Evolutionary conservation across 768 basidiomycete genomes (phyloP).

Genomic region (Mycena sanguinolenta): DNA sequence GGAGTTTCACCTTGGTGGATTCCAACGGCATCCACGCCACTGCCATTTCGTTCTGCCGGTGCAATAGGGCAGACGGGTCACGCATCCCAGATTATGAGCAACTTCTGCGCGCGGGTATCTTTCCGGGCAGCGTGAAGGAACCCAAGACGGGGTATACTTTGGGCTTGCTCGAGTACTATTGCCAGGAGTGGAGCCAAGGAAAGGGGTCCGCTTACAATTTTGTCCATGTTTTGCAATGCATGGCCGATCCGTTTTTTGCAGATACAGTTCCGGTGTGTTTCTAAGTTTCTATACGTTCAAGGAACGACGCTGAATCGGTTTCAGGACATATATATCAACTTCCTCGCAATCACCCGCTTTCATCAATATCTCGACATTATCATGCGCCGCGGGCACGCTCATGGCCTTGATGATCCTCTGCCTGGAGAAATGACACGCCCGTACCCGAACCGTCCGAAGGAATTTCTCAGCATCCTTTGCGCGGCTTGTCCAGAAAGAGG

Average conservation of each 20-base stretch:
- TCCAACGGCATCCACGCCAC: conserved; percentile 2
- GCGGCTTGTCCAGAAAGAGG: conserved; percentile 20
- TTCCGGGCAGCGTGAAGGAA: background rate
- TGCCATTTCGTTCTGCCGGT: background rate
- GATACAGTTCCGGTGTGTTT: conserved; percentile 19
- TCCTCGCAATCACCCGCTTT: conserved; percentile 23
- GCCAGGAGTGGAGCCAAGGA: no score
- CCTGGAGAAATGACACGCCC: background rate
- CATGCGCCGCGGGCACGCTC: conserved; percentile 16
- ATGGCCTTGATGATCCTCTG: background rate
- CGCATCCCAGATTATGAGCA: background rate
- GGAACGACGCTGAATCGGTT: background rate
- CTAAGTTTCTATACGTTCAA: background rate
- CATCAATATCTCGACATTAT: conserved; percentile 18
- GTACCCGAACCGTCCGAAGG: background rate
- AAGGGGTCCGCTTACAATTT: no score
- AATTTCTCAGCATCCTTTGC: background rate
- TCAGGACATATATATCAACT: conserved; percentile 26
- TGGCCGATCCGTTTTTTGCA: no score
- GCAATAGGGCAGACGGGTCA: background rate
- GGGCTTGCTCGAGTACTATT: no score
- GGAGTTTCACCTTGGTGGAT: background rate
- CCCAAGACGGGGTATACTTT: no score
- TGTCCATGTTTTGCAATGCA: no score
- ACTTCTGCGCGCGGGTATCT: background rate